phyloP scores from a whole-genome alignment of 345 rosid genomes.

The Gossypium herbaceum region DNA sequence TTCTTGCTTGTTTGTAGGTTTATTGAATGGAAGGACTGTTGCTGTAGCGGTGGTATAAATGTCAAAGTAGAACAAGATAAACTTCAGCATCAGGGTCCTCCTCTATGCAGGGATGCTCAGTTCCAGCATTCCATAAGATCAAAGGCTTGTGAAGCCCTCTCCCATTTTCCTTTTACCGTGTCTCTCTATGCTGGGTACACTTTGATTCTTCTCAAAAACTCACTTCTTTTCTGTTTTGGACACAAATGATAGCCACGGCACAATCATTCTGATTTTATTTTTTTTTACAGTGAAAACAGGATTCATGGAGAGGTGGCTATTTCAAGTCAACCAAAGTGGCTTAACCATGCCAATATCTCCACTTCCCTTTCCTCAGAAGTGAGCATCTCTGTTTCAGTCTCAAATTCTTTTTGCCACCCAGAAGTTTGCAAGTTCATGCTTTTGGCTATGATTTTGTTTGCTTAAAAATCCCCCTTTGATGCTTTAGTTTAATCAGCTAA shows the following conservation, averaged over 20 bases:
- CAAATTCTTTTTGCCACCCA: not conserved
- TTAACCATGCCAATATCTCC: slow-evolving; percentile 23
- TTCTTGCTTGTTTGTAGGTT: slow-evolving; percentile 37
- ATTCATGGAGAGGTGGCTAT: slow-evolving; percentile 72
- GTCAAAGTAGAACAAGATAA: slow-evolving; percentile 35
- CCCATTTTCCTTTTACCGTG: slow-evolving; percentile 47
- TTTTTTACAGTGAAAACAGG: slow-evolving; percentile 31
- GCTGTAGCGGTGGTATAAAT: slow-evolving; percentile 50
- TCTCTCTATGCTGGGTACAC: slow-evolving; percentile 75
- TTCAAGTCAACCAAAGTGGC: slow-evolving; percentile 57
- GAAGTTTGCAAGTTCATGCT: not conserved
- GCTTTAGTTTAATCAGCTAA: not conserved
- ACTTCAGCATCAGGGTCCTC: not conserved
- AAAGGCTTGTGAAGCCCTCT: slow-evolving; percentile 66
- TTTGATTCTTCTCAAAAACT: not conserved
- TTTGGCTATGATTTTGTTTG: not conserved
- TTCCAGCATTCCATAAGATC: slow-evolving; percentile 42
- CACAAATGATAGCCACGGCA: not conserved
- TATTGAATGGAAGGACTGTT: slow-evolving; percentile 78
- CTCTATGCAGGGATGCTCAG: slow-evolving; percentile 56
- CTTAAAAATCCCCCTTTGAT: not conserved
- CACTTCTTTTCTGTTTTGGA: not conserved
- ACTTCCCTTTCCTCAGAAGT: slow-evolving; percentile 36
- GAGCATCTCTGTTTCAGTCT: slow-evolving; percentile 12
- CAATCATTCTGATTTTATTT: not conserved